Base-by-base conservation (phyloP, 208 protist genomes). In the Wallacemonas rigidus region DNA sequence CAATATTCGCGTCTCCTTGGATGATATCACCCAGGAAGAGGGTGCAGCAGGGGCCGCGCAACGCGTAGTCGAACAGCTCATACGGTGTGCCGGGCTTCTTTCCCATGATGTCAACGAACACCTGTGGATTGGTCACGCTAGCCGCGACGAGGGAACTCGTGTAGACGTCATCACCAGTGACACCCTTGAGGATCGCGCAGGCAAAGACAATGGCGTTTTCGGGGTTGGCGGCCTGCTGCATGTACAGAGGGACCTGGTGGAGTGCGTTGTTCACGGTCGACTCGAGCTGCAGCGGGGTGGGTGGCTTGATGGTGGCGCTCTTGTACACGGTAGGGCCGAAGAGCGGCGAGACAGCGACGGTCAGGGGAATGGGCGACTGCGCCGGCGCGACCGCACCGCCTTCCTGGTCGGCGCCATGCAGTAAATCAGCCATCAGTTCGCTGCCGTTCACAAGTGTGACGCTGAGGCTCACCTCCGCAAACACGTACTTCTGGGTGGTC, bases 1-100 rank as follows among this genome's bases (percentile, higher is more conserved):
- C 72, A 14, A 82, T 69, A 43, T 81, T 80, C 7, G 56, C 0
- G 55, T 85, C 77, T 12, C 75, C 82, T 68, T 82, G 77, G 39
- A 71, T 82, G 47, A 92, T 38, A 12, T 85, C 75, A n/a, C 78
- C 75, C 1, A 86, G 72, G 51, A 86, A 77, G 26, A 87, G 69
- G 2, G 87, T 92, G 69, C 79, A 77, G 77, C 87, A 92, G 7
- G 87, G 79, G 15, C 83, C 83, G 1, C 87, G 83, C 8, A 92
- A 72, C n/a, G 87, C 83, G 65, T 86, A 88, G 55, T 88, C 79
- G 35, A 92, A 82, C 8, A 92, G 79, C 54, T 82, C 81, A 57
- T 83, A 71, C 40, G 85, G 81, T 8, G 74, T 72, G 58, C 75
- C 76, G 9, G 65, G 56, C 65, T 84, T 81, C 67, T 81, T 80